Conservation (phyloP, 495 filamentous ascomycete species). For the Tuber brumale region DNA sequence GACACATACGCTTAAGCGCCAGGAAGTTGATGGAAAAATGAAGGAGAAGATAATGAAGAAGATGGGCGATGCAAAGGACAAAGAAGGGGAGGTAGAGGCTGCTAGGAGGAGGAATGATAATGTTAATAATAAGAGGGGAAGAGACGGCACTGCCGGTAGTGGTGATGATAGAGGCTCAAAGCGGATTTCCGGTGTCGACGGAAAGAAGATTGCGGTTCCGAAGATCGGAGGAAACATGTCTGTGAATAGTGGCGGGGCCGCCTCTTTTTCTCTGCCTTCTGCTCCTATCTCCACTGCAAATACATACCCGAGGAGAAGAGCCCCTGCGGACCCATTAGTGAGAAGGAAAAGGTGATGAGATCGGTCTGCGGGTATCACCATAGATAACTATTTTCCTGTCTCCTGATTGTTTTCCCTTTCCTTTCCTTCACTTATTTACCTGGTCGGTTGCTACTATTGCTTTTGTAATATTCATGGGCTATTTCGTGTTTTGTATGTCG, state of each 20-base stretch:
- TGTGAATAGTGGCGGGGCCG: background rate
- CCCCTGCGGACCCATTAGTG: constrained; percentile 19
- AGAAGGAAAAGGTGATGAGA: constrained; percentile 11
- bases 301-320: constrained; percentile 5
- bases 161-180: constrained; percentile 4
- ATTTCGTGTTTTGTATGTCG: background rate
- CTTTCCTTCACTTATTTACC: background rate
- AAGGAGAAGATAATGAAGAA: constrained; percentile 48
- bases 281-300: background rate
- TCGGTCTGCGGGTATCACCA: background rate
- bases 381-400: background rate
- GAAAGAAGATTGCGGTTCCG: constrained; percentile 6
- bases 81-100: constrained; percentile 88
- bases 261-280: background rate
- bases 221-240: constrained; percentile 5
- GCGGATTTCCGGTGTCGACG: constrained; percentile 18
- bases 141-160: background rate
- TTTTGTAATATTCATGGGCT: background rate
- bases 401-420: background rate
- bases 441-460: background rate
- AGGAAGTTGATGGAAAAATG: constrained; percentile 19
- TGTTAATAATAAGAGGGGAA: constrained; percentile 46
- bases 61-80: constrained; percentile 43
- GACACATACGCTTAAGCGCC: constrained; percentile 23
- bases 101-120: constrained; percentile 52